Base-by-base conservation (phyloP, 2,329 filamentous ascomycete species). In the Xylariaceae sp. region DNA sequence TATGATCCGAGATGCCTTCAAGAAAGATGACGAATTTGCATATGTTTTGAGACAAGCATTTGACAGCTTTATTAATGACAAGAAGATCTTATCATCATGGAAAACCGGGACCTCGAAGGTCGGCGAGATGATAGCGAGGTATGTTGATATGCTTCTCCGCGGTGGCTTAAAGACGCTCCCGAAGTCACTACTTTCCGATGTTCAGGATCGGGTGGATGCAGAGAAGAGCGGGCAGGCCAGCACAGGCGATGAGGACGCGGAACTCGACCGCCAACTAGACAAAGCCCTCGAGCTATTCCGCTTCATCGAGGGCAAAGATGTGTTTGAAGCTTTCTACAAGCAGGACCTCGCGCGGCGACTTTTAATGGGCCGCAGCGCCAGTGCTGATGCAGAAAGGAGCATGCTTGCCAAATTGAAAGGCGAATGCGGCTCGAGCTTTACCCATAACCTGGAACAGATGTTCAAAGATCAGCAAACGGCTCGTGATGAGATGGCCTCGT, bases 271-370 rank as follows among this genome's bases (percentile, higher is more conserved):
- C 33, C 95, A 98, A 71, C 82, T 99, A 9, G 93, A 99, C 67
- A 90, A 96, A 70, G 93, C 91, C 0, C 80, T 99, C 2, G 94
- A 98, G 73, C 80, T 99, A 4, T 99, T 99, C 82, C 87, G 96
- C 4, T 98, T 98, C 73, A 91, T 99, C 29, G 89, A 98, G 70
- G 95, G 95, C 64, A 99, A 99, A 73, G 94, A 96, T 53, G 91
- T 97, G 0, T 99, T 99, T 62, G 95, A 99, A 73, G 94, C 95
- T 1, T 99, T 99, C 72, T 99, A 99, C 83, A 99, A 99, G 79
- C 96, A 95, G 69, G 95, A 98, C 70, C 82, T 99, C 47, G 94
- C 96, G 1, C 85, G 93, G 14, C 85, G 95, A 43, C 78, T 99
- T 37, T 82, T 99, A 53, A 93, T 98, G 91, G 89, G 89, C 34